Evolutionary conservation across 1,284 basidiomycete genomes (phyloP).

Genomic region (Fomitopsis betulina): DNA sequence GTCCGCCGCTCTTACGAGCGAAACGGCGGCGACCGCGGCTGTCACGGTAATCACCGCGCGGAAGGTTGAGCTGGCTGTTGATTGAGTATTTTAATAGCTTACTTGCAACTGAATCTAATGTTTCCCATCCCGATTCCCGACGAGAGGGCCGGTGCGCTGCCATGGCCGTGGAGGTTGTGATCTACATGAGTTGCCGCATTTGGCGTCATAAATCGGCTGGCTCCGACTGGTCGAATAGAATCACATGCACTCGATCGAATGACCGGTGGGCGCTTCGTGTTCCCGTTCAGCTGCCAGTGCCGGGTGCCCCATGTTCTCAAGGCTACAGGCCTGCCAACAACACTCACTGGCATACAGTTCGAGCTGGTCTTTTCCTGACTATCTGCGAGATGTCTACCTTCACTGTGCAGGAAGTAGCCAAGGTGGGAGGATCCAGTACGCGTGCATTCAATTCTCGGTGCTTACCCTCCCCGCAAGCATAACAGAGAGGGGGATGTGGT

Average conservation of each 20-base stretch:
- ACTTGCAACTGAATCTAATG: no score
- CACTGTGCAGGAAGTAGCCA: constrained; percentile 41
- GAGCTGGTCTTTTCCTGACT: no score
- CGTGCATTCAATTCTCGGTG: not conserved
- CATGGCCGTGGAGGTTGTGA: not conserved
- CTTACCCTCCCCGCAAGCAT: not conserved
- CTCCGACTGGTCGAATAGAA: not conserved
- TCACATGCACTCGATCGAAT: not conserved
- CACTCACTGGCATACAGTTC: no score
- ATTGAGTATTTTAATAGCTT: no score
- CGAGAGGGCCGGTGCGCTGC: not conserved
- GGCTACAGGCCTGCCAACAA: no score
- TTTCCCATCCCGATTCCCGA: no score
- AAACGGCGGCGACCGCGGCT: no score
- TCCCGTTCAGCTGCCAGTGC: not conserved
- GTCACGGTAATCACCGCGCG: no score
- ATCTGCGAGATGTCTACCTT: not conserved
- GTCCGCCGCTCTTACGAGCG: no score
- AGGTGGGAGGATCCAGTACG: not conserved
- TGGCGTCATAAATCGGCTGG: not conserved
- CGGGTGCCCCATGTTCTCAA: not conserved
- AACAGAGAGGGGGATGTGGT: constrained; percentile 10
- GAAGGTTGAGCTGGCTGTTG: no score
- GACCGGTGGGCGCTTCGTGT: not conserved
- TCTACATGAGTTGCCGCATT: not conserved